These are phyloP conservation scores for Xerocomellus amylosporus DNA, from an alignment of 768 basidiomycete genomes.

Conservation along the genomic window DNA sequence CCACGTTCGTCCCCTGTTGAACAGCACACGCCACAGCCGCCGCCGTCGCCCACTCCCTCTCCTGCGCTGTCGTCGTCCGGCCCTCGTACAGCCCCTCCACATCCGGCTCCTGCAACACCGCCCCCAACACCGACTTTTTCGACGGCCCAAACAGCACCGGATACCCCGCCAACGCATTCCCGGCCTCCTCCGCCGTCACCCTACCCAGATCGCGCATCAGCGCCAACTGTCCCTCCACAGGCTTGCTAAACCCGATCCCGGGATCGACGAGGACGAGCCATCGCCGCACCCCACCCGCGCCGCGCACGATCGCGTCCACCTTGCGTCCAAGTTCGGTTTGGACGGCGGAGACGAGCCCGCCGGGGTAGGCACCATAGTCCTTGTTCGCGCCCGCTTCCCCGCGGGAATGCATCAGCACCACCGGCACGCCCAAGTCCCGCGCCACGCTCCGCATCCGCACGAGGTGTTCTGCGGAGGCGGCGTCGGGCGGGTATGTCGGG, in stretches of 20 bases:
- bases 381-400: conserved; percentile 79
- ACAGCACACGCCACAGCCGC: conserved; percentile 71
- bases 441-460: conserved; percentile 64
- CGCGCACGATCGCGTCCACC: conserved; percentile 61
- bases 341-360: conserved; percentile 62
- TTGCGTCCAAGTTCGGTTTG: conserved; percentile 67
- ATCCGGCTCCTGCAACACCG: conserved; percentile 51
- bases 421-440: conserved; percentile 65
- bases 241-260: conserved; percentile 94
- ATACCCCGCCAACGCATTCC: conserved; percentile 56
- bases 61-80: conserved; percentile 55
- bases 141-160: conserved; percentile 76
- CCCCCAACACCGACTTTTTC: conserved; percentile 81
- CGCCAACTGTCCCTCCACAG: conserved; percentile 66
- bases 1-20: conserved; percentile 66
- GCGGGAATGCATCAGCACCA: conserved; percentile 92
- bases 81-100: conserved; percentile 40
- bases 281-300: conserved; percentile 67
- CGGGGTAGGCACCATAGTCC: conserved; percentile 50
- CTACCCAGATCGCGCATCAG: conserved; percentile 52
- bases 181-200: conserved; percentile 43
- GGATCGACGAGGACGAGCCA: conserved; percentile 93
- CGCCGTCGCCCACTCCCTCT: conserved; percentile 77
- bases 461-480: conserved; percentile 40
- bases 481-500: conserved; percentile 41